Percentiles rank a stretch among this genome's conserved stretches.
phyloP scores from a whole-genome alignment of 164 flowering plant genomes.

The Dillenia suffruticosa region DNA sequence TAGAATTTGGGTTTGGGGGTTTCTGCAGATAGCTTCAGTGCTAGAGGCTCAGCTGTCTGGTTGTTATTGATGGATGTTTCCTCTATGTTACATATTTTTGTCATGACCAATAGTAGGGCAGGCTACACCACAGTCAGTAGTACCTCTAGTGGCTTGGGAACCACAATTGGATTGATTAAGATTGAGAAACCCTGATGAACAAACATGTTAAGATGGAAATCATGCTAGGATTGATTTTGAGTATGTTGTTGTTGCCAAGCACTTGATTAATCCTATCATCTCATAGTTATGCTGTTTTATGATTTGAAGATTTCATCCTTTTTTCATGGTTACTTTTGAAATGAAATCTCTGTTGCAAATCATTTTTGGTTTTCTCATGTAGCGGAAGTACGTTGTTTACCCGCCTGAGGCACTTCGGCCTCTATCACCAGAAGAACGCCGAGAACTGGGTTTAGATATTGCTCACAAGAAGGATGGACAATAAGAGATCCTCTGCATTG shows the following conservation, averaged over 20 bases:
- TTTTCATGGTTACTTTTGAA: not conserved
- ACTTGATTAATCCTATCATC: not conserved
- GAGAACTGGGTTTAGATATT: constrained; percentile 82
- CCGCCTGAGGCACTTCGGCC: constrained; percentile 75
- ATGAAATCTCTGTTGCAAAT: not conserved
- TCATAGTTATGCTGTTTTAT: not conserved
- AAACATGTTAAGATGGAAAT: too few relatives aligned
- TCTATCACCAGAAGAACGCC: constrained; percentile 85
- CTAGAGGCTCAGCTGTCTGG: too few relatives aligned
- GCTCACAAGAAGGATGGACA: constrained; percentile 50
- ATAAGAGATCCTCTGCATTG: constrained; percentile 9
- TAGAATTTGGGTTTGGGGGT: too few relatives aligned
- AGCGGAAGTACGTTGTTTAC: constrained; percentile 68
- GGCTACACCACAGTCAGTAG: too few relatives aligned
- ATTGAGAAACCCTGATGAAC: too few relatives aligned
- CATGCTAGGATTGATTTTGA: too few relatives aligned
- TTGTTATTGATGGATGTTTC: too few relatives aligned
- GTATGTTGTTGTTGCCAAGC: not conserved
- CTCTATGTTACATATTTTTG: too few relatives aligned
- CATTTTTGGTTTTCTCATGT: constrained; percentile 6
- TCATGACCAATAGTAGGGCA: too few relatives aligned
- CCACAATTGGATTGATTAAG: too few relatives aligned
- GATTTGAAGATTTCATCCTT: not conserved
- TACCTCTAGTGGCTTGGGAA: too few relatives aligned
- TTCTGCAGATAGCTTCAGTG: too few relatives aligned